These are phyloP conservation scores for Aspergillus ellipticus DNA, from an alignment of 495 filamentous ascomycete genomes.

Conservation along the genomic window DNA sequence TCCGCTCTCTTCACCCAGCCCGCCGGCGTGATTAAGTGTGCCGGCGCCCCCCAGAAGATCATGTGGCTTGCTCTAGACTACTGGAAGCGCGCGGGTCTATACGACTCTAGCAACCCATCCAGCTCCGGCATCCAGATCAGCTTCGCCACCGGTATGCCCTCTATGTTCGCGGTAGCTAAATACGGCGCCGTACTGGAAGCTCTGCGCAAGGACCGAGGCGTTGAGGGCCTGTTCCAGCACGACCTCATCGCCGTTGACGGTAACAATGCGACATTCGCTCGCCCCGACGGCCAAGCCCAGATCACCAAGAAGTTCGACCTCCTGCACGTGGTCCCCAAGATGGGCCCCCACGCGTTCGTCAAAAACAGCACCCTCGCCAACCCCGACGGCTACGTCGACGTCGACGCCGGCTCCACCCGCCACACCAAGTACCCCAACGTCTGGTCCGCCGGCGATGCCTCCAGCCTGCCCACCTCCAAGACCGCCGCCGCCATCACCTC, in stretches of 20 bases:
- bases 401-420: conserved; percentile 56
- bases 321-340: conserved; percentile 60
- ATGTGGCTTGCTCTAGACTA: conserved; percentile 68
- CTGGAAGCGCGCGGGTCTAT: conserved; percentile 59
- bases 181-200: conserved; percentile 59
- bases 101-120: conserved; percentile 40
- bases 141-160: conserved; percentile 59
- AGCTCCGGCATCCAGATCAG: conserved; percentile 54
- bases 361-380: conserved; percentile 57
- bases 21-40: conserved; percentile 62
- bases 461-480: conserved; percentile 64
- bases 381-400: conserved; percentile 60
- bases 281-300: conserved; percentile 38
- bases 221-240: conserved; percentile 64
- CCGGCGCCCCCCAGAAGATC: conserved; percentile 66
- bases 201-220: conserved; percentile 58
- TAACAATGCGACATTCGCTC: conserved; percentile 51
- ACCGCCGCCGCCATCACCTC: conserved; percentile 64
- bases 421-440: conserved; percentile 62
- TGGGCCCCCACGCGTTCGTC: conserved; percentile 56
- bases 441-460: conserved; percentile 67
- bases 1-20: conserved; percentile 69
- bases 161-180: conserved; percentile 69
- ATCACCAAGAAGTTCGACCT: conserved; percentile 56
- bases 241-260: conserved; percentile 61